Conservation (phyloP, 768 basidiomycete species). For the Mycena filopes region DNA sequence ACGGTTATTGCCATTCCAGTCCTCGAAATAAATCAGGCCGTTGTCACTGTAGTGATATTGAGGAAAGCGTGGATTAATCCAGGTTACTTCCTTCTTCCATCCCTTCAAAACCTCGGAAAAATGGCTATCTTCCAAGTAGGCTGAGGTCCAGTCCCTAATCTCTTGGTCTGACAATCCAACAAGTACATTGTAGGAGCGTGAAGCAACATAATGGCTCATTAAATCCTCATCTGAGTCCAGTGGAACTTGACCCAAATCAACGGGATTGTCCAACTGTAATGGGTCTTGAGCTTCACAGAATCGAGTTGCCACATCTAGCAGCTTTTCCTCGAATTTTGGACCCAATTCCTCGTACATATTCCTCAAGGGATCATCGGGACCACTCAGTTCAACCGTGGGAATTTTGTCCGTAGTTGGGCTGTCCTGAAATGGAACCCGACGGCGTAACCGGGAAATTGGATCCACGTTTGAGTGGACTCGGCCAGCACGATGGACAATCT, state of each 20-base stretch:
- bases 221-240: neutral
- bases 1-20: constrained; percentile 34
- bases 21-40: constrained; percentile 39
- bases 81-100: constrained; percentile 6
- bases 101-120: constrained; percentile 4
- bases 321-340: constrained; percentile 38
- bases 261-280: neutral
- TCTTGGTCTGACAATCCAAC: constrained; percentile 9
- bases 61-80: constrained; percentile 13
- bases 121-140: neutral
- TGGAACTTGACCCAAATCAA: neutral
- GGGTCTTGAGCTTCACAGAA: constrained; percentile 22
- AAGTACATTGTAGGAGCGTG: neutral
- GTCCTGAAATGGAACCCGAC: constrained; percentile 30
- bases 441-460: constrained; percentile 34
- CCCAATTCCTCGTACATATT: constrained; percentile 42
- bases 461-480: constrained; percentile 47
- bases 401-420: constrained; percentile 28
- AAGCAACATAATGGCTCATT: neutral
- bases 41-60: constrained; percentile 29
- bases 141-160: constrained; percentile 8
- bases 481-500: constrained; percentile 46
- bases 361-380: constrained; percentile 34
- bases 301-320: constrained; percentile 33
- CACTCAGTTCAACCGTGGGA: neutral